Conservation (phyloP, 2,329 filamentous ascomycete genomes). For the Stagonosporopsis chrysanthemi region DNA sequence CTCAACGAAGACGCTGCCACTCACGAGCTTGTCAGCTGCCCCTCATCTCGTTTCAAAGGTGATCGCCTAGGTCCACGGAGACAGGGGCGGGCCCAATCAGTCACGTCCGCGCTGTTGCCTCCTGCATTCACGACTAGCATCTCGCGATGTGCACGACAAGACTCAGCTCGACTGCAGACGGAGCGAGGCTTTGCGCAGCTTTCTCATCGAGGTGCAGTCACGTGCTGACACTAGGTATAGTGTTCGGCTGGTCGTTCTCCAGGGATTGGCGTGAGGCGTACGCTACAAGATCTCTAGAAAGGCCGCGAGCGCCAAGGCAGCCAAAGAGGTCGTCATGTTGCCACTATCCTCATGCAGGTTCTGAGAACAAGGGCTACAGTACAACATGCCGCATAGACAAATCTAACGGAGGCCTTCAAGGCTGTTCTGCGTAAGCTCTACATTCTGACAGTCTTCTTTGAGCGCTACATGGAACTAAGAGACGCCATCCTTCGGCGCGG, state of each 20-base stretch:
- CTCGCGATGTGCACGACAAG: conserved; percentile 19
- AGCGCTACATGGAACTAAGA: too few relatives aligned
- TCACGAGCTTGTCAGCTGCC: conserved; percentile 29
- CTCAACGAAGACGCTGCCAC: conserved; percentile 29
- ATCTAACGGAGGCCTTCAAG: too few relatives aligned
- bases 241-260: conserved; percentile 10
- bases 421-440: too few relatives aligned
- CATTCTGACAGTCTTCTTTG: too few relatives aligned
- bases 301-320: too few relatives aligned
- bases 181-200: not conserved
- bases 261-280: not conserved
- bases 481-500: too few relatives aligned
- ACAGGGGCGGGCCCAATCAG: conserved; percentile 33
- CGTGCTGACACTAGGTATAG: not conserved
- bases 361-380: too few relatives aligned
- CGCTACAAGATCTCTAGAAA: too few relatives aligned
- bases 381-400: too few relatives aligned
- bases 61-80: conserved; percentile 17
- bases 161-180: conserved; percentile 21
- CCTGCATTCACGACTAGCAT: conserved; percentile 27
- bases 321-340: too few relatives aligned
- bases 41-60: conserved; percentile 40
- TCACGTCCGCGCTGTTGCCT: conserved; percentile 27
- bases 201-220: not conserved
- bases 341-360: too few relatives aligned